Conservation (phyloP, 1,284 basidiomycete genomes). For the Cryptococcus wingfieldii region DNA sequence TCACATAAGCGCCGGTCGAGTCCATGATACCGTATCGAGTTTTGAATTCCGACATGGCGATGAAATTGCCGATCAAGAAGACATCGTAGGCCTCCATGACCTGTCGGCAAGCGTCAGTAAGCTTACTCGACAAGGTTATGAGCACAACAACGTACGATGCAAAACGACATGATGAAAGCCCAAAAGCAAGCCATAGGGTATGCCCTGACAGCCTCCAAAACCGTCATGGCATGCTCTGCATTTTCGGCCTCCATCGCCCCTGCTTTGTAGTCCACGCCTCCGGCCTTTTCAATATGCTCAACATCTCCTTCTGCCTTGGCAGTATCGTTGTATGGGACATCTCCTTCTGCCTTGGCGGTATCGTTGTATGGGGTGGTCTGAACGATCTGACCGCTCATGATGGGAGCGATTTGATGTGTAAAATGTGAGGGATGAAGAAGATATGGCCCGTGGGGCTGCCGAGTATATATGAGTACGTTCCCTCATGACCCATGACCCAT, state of each 20-base stretch:
- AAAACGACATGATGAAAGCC: conserved; percentile 26
- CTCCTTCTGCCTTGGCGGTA: too few relatives aligned
- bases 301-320: too few relatives aligned
- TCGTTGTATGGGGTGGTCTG: too few relatives aligned
- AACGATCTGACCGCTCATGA: too few relatives aligned
- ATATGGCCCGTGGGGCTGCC: too few relatives aligned
- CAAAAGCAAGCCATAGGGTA: conserved; percentile 30
- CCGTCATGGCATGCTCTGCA: conserved; percentile 19
- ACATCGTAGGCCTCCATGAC: conserved; percentile 36
- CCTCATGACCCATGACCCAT: too few relatives aligned
- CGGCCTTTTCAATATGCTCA: neutral
- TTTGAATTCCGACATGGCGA: conserved; percentile 21
- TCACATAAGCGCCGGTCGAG: conserved; percentile 12
- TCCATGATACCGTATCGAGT: conserved; percentile 17
- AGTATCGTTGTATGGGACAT: too few relatives aligned
- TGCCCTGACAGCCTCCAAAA: conserved; percentile 21
- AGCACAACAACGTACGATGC: conserved; percentile 14
- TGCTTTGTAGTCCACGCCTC: conserved; percentile 2
- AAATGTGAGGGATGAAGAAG: too few relatives aligned
- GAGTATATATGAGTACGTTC: too few relatives aligned
- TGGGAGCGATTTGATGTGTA: too few relatives aligned
- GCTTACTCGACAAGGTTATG: neutral
- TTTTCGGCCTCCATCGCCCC: conserved; percentile 24
- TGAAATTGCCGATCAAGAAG: conserved; percentile 35
- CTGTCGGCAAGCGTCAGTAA: conserved; percentile 6